These are phyloP conservation scores for Marasmius fiardii DNA, from an alignment of 1,284 basidiomycete species.

Conservation along the genomic window DNA sequence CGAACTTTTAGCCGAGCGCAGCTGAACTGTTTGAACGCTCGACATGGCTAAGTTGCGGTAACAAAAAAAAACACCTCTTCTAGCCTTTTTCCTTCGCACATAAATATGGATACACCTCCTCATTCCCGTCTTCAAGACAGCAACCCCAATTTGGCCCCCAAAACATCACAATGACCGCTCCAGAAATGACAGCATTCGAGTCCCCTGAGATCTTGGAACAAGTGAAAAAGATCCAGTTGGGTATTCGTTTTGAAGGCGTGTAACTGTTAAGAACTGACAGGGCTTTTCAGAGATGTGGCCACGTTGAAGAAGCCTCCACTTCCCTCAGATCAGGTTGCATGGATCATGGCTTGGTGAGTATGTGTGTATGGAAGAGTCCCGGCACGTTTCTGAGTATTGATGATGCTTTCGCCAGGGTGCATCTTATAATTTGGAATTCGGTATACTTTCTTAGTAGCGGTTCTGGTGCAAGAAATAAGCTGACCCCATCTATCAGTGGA, in stretches of 20 bases:
- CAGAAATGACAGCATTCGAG: conserved; percentile 13
- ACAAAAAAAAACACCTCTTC: too few relatives aligned
- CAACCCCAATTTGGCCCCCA: background rate
- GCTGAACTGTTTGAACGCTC: too few relatives aligned
- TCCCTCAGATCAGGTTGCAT: conserved; percentile 12
- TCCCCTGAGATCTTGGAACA: conserved; percentile 10
- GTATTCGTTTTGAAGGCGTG: background rate
- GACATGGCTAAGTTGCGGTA: too few relatives aligned
- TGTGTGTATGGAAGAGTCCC: background rate
- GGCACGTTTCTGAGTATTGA: background rate
- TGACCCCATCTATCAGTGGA: conserved; percentile 16
- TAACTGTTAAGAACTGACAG: background rate
- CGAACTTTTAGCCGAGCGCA: too few relatives aligned
- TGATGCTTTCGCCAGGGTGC: conserved; percentile 10
- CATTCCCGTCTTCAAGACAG: too few relatives aligned
- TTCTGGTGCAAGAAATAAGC: background rate
- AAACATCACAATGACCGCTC: conserved; percentile 8
- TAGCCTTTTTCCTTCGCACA: too few relatives aligned
- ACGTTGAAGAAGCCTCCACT: conserved; percentile 11
- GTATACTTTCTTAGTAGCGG: conserved; percentile 4
- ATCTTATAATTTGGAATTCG: conserved; percentile 18
- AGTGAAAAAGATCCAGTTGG: conserved; percentile 15
- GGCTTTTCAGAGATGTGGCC: conserved; percentile 9
- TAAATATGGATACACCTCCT: too few relatives aligned
- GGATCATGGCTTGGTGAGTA: conserved; percentile 19